phyloP scores from a whole-genome alignment of 495 filamentous ascomycete genomes.

The Xylaria longipes region DNA sequence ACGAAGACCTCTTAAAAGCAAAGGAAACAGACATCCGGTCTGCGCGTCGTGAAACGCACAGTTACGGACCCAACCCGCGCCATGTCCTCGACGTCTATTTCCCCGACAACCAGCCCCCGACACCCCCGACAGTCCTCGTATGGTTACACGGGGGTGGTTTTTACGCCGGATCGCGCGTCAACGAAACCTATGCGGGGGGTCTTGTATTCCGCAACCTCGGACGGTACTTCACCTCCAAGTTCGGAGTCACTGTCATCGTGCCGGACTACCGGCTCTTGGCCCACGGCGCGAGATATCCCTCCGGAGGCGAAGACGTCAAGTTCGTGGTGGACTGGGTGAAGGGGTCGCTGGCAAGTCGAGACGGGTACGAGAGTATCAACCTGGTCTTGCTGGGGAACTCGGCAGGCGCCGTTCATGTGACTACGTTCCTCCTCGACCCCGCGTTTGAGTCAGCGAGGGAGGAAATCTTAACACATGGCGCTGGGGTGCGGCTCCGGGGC shows the following conservation, averaged over 20 bases:
- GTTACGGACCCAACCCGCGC: slow-evolving; percentile 44
- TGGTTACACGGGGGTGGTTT: slow-evolving; percentile 55
- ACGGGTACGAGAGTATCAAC: slow-evolving; percentile 39
- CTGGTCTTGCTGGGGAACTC: slow-evolving; percentile 52
- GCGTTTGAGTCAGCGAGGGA: slow-evolving; percentile 38
- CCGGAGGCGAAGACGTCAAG: slow-evolving; percentile 48
- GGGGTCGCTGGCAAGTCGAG: slow-evolving; percentile 27
- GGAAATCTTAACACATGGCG: slow-evolving; percentile 25
- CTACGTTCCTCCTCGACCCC: slow-evolving; percentile 45
- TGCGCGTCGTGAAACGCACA: slow-evolving; percentile 36
- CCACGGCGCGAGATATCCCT: slow-evolving; percentile 48
- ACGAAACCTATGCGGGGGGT: slow-evolving; percentile 36
- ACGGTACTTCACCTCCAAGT: slow-evolving; percentile 47
- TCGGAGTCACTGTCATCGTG: slow-evolving; percentile 45
- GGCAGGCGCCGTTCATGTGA: slow-evolving; percentile 49
- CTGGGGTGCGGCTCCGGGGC: slow-evolving; percentile 40
- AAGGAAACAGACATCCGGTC: slow-evolving; percentile 46
- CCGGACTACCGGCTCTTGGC: slow-evolving; percentile 50
- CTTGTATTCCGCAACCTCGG: slow-evolving; percentile 49
- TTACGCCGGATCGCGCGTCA: slow-evolving; percentile 41
- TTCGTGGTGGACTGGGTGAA: slow-evolving; percentile 47
- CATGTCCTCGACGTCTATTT: slow-evolving; percentile 52
- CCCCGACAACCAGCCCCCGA: slow-evolving; percentile 26
- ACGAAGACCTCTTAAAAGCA: slow-evolving; percentile 40
- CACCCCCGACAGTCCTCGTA: slow-evolving; percentile 41